Conservation (phyloP, 805 yeast genomes). For the Myxozyma neglecta region DNA sequence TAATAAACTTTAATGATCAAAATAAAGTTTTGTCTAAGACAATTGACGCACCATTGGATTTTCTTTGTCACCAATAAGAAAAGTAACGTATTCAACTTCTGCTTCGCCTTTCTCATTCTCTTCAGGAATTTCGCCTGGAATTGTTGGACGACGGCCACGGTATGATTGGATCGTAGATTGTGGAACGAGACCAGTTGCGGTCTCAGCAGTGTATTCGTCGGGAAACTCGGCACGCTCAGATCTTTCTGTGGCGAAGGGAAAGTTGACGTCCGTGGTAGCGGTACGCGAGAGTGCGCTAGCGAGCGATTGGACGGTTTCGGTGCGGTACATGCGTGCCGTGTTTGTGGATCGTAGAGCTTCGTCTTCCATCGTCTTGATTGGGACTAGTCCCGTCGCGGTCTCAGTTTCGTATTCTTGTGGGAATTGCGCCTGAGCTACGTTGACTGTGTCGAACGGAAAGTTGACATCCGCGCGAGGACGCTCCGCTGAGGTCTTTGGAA, state of each 20-base stretch:
- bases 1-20: no score
- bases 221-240: conserved; percentile 61
- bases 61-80: conserved; percentile 73
- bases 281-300: conserved; percentile 60
- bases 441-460: conserved; percentile 45
- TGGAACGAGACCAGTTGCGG: conserved; percentile 84
- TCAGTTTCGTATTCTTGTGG: conserved; percentile 90
- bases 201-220: conserved; percentile 87
- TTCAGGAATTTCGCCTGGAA: conserved; percentile 24
- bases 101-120: conserved; percentile 38
- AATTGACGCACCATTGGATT: conserved; percentile 57
- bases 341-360: background rate
- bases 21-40: background rate
- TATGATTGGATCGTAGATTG: conserved; percentile 55
- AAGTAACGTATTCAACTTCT: conserved; percentile 76
- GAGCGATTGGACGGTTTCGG: conserved; percentile 75
- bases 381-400: conserved; percentile 84
- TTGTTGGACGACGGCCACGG: conserved; percentile 18
- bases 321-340: conserved; percentile 21
- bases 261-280: conserved; percentile 51
- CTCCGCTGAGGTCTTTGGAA: background rate
- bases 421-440: conserved; percentile 49
- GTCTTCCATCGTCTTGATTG: conserved; percentile 50
- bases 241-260: conserved; percentile 45
- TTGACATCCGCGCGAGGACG: conserved; percentile 40